phyloP scores from a whole-genome alignment of 2,329 filamentous ascomycete genomes.

The Pezicula rhizophila region DNA sequence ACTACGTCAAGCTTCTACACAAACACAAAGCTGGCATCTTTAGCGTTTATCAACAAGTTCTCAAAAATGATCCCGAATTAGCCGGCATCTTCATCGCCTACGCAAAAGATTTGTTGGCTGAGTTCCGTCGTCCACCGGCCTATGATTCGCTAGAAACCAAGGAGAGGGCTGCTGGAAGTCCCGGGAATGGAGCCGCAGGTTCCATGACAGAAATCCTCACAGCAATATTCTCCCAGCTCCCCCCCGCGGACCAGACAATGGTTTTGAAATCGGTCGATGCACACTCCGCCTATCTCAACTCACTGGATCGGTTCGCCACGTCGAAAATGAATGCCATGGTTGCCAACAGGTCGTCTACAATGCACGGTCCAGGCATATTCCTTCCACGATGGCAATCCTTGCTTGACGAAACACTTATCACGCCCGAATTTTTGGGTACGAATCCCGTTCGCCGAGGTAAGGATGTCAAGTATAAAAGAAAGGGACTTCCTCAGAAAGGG shows the following conservation, averaged over 20 bases:
- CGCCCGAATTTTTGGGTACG: slow-evolving; percentile 42
- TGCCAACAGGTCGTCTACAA: slow-evolving; percentile 19
- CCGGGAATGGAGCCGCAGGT: slow-evolving; percentile 5
- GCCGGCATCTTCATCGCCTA: slow-evolving; percentile 9
- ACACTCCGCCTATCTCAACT: slow-evolving; percentile 54
- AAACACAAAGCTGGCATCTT: slow-evolving; percentile 60
- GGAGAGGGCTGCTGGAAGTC: neutral
- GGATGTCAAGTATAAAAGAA: slow-evolving; percentile 25
- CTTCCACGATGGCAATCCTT: slow-evolving; percentile 67
- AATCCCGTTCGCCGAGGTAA: slow-evolving; percentile 49
- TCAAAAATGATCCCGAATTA: slow-evolving; percentile 53
- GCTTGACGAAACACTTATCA: slow-evolving; percentile 63
- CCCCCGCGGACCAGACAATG: slow-evolving; percentile 35
- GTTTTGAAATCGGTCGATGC: slow-evolving; percentile 50
- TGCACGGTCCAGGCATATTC: slow-evolving; percentile 61
- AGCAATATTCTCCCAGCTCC: slow-evolving; percentile 30
- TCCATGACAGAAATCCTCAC: slow-evolving; percentile 6
- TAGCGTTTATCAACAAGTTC: slow-evolving; percentile 65
- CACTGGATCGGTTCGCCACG: slow-evolving; percentile 38
- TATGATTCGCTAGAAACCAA: neutral
- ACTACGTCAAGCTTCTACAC: slow-evolving; percentile 62
- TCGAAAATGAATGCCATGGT: slow-evolving; percentile 56
- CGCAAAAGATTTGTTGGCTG: slow-evolving; percentile 8
- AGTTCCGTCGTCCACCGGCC: slow-evolving; percentile 3
- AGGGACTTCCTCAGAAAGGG: neutral